Percentiles rank a stretch among this genome's conserved stretches.
These are phyloP conservation scores for Aspergillus persii DNA, from an alignment of 2,329 filamentous ascomycete species.

Conservation along the genomic window DNA sequence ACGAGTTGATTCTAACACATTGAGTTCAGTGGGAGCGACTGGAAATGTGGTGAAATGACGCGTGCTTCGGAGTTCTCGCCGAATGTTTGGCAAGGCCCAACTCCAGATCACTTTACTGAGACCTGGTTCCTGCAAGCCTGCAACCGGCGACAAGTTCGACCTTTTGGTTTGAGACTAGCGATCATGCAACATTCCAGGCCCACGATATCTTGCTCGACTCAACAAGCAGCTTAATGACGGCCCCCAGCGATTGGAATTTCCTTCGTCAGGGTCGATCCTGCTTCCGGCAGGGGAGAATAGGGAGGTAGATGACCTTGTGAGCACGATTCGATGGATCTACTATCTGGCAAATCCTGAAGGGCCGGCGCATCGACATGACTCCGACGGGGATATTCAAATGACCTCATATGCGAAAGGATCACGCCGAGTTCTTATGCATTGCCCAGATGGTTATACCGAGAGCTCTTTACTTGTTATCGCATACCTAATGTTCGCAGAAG, in stretches of 20 bases:
- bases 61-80: slow-evolving; percentile 80
- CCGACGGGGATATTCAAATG: slow-evolving; percentile 59
- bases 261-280: slow-evolving; percentile 89
- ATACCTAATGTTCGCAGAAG: slow-evolving; percentile 91
- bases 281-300: slow-evolving; percentile 78
- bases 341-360: slow-evolving; percentile 67
- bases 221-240: slow-evolving; percentile 55
- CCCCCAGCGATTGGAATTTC: slow-evolving; percentile 71
- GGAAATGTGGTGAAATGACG: slow-evolving; percentile 95
- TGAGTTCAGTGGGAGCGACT: slow-evolving; percentile 76
- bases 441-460: slow-evolving; percentile 94
- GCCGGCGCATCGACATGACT: slow-evolving; percentile 42
- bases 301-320: slow-evolving; percentile 80
- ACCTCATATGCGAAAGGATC: slow-evolving; percentile 40
- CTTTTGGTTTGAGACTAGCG: slow-evolving; percentile 88
- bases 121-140: slow-evolving; percentile 37
- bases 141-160: slow-evolving; percentile 65
- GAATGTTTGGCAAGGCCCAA: slow-evolving; percentile 89
- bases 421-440: slow-evolving; percentile 82
- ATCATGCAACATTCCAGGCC: slow-evolving; percentile 73
- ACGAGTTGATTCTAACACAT: slow-evolving; percentile 10
- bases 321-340: slow-evolving; percentile 88
- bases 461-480: slow-evolving; percentile 84
- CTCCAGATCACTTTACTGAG: slow-evolving; percentile 65
- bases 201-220: slow-evolving; percentile 62